A percentile compares a stretch with the other conserved stretches of the same genome.
Conservation (phyloP, 345 rosid genomes). For the Pelargonium nanum region DNA sequence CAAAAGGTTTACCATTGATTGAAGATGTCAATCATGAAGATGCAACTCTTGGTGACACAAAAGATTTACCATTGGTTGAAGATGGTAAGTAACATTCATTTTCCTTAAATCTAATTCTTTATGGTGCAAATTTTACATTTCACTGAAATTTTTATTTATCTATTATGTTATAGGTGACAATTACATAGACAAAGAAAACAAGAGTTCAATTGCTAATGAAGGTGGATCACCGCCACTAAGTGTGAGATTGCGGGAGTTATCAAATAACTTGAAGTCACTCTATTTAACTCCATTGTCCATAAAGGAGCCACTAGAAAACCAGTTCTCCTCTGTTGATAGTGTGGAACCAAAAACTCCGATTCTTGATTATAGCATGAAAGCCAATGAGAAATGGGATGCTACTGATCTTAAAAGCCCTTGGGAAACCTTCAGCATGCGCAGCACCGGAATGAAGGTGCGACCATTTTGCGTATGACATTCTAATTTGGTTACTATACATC, state of each 20-base stretch:
- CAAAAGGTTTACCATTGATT: constrained; percentile 12
- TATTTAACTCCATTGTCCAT: constrained; percentile 21
- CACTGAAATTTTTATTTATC: background rate
- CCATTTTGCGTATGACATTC: background rate
- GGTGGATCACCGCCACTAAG: constrained; percentile 47
- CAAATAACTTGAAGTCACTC: constrained; percentile 43
- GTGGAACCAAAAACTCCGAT: constrained; percentile 48
- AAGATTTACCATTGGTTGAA: constrained; percentile 12
- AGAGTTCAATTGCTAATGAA: constrained; percentile 13
- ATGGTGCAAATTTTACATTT: constrained; percentile 1
- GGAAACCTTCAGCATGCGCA: constrained; percentile 33
- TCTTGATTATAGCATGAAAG: constrained; percentile 4
- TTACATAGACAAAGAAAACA: constrained; percentile 39
- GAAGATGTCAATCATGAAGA: constrained; percentile 14
- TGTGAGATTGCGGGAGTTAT: constrained; percentile 37
- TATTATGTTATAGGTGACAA: constrained; percentile 5
- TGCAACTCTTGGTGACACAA: constrained; percentile 13
- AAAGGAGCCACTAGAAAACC: constrained; percentile 18
- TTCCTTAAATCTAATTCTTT: background rate
- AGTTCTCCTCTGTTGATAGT: constrained; percentile 5
- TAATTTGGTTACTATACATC: background rate
- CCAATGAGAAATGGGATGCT: constrained; percentile 16
- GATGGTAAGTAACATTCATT: constrained; percentile 24
- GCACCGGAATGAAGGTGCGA: constrained; percentile 45
- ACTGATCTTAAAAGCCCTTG: constrained; percentile 29